phyloP scores from a whole-genome alignment of 495 filamentous ascomycete genomes.

The Talaromyces trachyspermus region DNA sequence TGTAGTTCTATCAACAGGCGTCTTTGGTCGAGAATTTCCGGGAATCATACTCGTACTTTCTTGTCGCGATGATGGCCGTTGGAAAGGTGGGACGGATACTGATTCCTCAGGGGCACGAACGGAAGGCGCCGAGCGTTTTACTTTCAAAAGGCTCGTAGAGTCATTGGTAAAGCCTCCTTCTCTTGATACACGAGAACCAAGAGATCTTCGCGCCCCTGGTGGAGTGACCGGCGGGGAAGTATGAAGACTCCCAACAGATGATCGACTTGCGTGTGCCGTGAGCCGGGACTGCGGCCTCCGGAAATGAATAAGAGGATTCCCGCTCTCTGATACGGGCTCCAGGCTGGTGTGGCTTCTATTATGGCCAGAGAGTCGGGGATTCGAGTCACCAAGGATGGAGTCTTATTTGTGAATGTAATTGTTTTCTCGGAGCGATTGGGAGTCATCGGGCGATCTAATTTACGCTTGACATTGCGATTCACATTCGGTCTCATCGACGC shows the following conservation, averaged over 20 bases:
- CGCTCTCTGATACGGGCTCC: constrained; percentile 89
- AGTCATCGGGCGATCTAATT: constrained; percentile 52
- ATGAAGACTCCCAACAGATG: constrained; percentile 57
- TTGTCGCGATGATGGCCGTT: constrained; percentile 32
- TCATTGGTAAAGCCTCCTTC: constrained; percentile 46
- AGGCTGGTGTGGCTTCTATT: constrained; percentile 65
- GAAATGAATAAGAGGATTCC: constrained; percentile 56
- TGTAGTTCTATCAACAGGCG: constrained; percentile 56
- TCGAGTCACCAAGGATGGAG: constrained; percentile 41
- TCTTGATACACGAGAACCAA: constrained; percentile 49
- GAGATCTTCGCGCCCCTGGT: constrained; percentile 48
- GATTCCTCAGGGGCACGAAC: constrained; percentile 50
- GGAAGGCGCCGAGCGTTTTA: constrained; percentile 82
- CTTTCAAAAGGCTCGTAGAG: constrained; percentile 64
- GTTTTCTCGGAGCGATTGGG: constrained; percentile 70
- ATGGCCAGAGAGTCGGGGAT: constrained; percentile 60
- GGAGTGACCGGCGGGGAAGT: constrained; percentile 44
- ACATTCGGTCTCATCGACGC: constrained; percentile 69
- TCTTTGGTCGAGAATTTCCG: constrained; percentile 55
- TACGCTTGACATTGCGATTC: constrained; percentile 92
- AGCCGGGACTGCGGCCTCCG: constrained; percentile 58
- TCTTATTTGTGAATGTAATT: constrained; percentile 76
- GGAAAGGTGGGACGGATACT: constrained; percentile 25
- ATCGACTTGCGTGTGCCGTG: constrained; percentile 55
- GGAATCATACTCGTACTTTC: constrained; percentile 33